Evolutionary conservation across 2,329 filamentous ascomycete species (phyloP).

Genomic region (Claviceps cyperi): DNA sequence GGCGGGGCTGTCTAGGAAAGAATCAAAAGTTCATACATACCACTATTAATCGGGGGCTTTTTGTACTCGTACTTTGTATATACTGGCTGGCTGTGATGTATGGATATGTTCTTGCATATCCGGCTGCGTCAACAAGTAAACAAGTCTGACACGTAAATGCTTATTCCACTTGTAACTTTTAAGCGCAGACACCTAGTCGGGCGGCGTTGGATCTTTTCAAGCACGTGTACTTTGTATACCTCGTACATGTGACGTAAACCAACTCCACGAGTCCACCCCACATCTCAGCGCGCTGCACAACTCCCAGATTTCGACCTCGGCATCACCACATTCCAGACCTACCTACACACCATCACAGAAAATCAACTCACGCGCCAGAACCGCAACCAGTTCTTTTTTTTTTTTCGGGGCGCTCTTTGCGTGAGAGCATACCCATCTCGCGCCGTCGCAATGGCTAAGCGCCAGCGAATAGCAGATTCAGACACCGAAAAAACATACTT

Average conservation of each 20-base stretch:
- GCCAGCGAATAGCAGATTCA: slow-evolving; percentile 9
- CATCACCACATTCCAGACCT: not conserved
- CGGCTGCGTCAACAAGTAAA: not conserved
- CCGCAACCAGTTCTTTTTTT: too few relatives aligned
- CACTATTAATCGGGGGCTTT: not conserved
- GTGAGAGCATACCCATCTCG: not conserved
- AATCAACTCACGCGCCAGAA: not conserved
- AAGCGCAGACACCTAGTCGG: too few relatives aligned
- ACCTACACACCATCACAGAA: not conserved
- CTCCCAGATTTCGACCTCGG: too few relatives aligned
- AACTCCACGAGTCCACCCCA: not conserved
- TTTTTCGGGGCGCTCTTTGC: too few relatives aligned
- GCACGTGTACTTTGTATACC: too few relatives aligned
- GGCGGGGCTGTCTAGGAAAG: slow-evolving; percentile 8
- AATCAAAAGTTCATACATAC: slow-evolving; percentile 4
- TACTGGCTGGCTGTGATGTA: not conserved
- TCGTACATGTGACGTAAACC: too few relatives aligned
- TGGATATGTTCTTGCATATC: not conserved
- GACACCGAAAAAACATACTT: slow-evolving; percentile 46
- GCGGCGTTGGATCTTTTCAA: too few relatives aligned
- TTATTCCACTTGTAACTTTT: too few relatives aligned
- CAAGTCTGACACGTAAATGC: too few relatives aligned
- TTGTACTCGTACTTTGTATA: not conserved
- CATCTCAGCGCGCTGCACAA: not conserved
- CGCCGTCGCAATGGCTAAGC: slow-evolving; percentile 4